Evolutionary conservation across 495 filamentous ascomycete species (phyloP).

Genomic region (Tuber borchii): DNA sequence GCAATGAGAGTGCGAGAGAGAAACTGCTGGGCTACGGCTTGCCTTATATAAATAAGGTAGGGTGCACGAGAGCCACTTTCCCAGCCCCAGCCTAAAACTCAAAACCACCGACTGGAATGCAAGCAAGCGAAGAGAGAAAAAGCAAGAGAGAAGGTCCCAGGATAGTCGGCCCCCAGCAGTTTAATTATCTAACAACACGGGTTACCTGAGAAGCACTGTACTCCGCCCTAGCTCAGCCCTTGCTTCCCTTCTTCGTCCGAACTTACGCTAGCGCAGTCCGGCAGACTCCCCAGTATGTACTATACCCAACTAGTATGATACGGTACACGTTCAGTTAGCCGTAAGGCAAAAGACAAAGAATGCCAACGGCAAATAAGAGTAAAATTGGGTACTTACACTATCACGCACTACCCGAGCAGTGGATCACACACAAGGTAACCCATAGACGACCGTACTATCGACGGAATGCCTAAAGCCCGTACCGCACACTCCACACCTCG

Average conservation of each 20-base stretch:
- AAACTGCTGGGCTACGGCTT: not conserved
- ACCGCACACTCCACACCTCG: no score
- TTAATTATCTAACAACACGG: not conserved
- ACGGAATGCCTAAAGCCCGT: no score
- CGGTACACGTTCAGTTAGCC: not conserved
- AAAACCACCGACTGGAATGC: not conserved
- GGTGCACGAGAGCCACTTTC: not conserved
- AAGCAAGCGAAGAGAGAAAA: not conserved
- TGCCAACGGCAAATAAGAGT: not conserved
- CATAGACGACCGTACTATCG: no score
- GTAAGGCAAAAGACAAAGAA: not conserved
- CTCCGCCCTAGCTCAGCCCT: not conserved
- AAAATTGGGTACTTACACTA: not conserved
- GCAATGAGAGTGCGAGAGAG: not conserved
- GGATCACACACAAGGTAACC: no score
- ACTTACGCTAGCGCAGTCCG: not conserved
- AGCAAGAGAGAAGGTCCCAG: not conserved
- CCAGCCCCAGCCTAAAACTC: not conserved
- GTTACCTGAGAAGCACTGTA: not conserved
- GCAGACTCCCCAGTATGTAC: no score
- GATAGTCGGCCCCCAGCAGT: not conserved
- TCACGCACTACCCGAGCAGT: no score
- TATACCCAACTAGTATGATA: not conserved
- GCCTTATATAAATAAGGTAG: not conserved
- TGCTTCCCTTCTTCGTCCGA: not conserved